Base-by-base conservation (phyloP, 169 alveolate genomes). In the Ichthyophthirius multifiliis region DNA sequence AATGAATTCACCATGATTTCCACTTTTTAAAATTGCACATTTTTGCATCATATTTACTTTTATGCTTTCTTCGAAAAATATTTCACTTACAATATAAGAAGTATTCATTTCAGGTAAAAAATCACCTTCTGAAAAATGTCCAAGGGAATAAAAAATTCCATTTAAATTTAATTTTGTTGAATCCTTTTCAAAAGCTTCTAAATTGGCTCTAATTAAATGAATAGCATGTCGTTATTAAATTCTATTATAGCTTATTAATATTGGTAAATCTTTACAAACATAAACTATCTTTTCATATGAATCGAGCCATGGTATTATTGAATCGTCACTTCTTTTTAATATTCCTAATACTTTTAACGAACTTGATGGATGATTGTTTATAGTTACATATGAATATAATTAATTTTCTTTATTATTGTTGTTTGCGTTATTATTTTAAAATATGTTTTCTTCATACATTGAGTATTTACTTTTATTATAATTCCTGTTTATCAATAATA, bases 361-460 rank as follows among this genome's bases (percentile, higher is more conserved):
- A 3, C 45, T 41, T 32, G 41, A 41, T 1, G 77, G 77, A 39
- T 67, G 77, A 5, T 67, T 67, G 27, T 67, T 67, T 39, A 67
- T 6, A 3, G 63, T 67, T 4, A 67, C 77, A 39, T 67, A 67
- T 12, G 77, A 67, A 30, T 34, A 67, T 4, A 34, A 37, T 15
- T 39, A 39, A 10, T 37, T 34, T 13, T 67, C 48, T 7, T 41
- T 13, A 32, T 18, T 39, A 67, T 44, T 16, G 16, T 32, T 31
- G 7, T 9, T 41, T 41, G 12, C 46, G 12, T 9, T 41, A 9
- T 41, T 9, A 41, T 9, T 41, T 9, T 41, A 12, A 9, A 9
- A 41, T 41, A 55, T 20, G 16, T 27, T 27, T 18, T 55, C 71
- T 55, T 55, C 71, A 10, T 55, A 55, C 71, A 55, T 55, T 4